phyloP scores from a whole-genome alignment of 352 stramenopile genomes.

The Phytophthora sp. region DNA sequence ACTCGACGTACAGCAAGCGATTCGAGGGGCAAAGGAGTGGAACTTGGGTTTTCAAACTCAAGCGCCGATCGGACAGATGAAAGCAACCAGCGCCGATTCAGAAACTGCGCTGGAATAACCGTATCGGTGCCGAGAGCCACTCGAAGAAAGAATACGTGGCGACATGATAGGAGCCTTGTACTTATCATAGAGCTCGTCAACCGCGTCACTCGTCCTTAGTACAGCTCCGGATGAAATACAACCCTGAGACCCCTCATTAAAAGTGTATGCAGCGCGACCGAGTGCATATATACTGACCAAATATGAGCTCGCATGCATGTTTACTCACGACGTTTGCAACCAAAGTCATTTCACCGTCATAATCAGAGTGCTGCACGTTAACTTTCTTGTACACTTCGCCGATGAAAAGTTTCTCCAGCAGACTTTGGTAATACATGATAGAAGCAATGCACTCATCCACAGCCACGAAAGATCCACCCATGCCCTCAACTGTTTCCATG shows the following conservation, averaged over 20 bases:
- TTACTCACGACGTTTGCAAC: conserved; percentile 3
- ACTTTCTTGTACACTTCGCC: conserved; percentile 1
- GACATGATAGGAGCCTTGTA: conserved; percentile 4
- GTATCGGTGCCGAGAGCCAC: background rate
- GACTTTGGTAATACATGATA: conserved; percentile 7
- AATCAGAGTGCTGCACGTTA: background rate
- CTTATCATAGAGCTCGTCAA: conserved; percentile 3
- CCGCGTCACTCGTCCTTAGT: background rate
- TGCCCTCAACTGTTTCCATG: too few species aligned
- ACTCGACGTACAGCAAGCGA: background rate
- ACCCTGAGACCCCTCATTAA: background rate
- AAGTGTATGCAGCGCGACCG: background rate
- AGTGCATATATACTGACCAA: conserved; percentile 14
- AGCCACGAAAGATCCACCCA: too few species aligned
- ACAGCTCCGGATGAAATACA: background rate
- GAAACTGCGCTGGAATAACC: background rate
- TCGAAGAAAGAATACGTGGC: conserved; percentile 12
- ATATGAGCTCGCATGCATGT: conserved; percentile 1
- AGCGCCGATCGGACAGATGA: background rate
- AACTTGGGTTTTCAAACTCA: background rate
- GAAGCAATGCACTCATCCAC: conserved; percentile 15
- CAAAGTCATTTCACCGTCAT: conserved; percentile 4
- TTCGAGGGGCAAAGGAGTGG: background rate
- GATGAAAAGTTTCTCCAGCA: background rate
- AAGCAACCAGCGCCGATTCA: conserved; percentile 7